A percentile compares a stretch with the other conserved stretches of the same genome.
Evolutionary conservation across 2,329 filamentous ascomycete genomes (phyloP).

Genomic region (Didymosphaeria variabile): DNA sequence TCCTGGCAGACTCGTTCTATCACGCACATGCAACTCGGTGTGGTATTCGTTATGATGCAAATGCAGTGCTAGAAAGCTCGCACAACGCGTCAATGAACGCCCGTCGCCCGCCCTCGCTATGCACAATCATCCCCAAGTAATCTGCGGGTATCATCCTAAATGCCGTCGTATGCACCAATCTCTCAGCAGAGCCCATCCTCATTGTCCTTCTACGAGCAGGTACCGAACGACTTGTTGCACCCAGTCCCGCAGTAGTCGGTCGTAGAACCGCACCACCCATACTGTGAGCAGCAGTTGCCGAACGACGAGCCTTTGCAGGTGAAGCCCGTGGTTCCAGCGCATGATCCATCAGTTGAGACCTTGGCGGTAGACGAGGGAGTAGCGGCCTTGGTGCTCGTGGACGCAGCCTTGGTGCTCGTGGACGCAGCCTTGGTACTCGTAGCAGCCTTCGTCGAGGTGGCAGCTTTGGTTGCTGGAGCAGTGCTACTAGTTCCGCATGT

Average conservation of each 20-base stretch:
- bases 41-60: neutral
- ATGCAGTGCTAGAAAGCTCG: neutral
- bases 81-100: neutral
- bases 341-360: constrained; percentile 25
- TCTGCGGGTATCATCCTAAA: neutral
- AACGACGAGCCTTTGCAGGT: constrained; percentile 55
- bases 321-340: constrained; percentile 30
- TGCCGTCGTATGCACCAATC: neutral
- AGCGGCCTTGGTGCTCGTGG: neutral
- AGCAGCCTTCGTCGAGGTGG: neutral
- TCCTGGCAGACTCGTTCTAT: neutral
- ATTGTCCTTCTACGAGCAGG: constrained; percentile 28
- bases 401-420: neutral
- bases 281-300: constrained; percentile 56
- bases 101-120: neutral
- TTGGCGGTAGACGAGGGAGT: constrained; percentile 2
- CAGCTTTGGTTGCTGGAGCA: neutral
- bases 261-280: constrained; percentile 53
- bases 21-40: neutral
- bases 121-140: neutral
- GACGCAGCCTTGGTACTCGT: neutral
- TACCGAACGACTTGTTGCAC: constrained; percentile 45
- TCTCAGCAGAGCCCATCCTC: neutral
- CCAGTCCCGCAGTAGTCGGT: constrained; percentile 40
- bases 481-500: constrained; percentile 4